Evolutionary conservation across 2,329 filamentous ascomycete species (phyloP).

Genomic region (Xylariaceae sp.): DNA sequence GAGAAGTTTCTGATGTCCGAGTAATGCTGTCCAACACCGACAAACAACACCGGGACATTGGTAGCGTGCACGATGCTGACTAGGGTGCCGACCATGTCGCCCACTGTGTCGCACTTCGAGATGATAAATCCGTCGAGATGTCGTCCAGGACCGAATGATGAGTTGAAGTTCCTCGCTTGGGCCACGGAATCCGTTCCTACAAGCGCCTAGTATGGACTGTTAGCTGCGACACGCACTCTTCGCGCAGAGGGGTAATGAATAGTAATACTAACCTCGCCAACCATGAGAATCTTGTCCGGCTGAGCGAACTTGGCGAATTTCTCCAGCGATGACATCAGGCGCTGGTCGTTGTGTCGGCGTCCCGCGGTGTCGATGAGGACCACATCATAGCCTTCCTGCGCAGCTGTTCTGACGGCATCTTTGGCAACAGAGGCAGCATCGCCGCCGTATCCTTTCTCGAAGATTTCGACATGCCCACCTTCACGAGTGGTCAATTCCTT

Average conservation of each 20-base stretch:
- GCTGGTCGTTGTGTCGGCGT: slow-evolving; percentile 87
- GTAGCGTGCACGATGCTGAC: slow-evolving; percentile 98
- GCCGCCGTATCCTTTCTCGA: slow-evolving; percentile 96
- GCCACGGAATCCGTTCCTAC: slow-evolving; percentile 94
- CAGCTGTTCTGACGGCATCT: slow-evolving; percentile 80
- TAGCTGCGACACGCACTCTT: slow-evolving; percentile 7
- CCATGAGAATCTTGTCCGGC: slow-evolving; percentile 98
- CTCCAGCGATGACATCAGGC: slow-evolving; percentile 92
- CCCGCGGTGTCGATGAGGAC: slow-evolving; percentile 96
- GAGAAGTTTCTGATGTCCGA: slow-evolving; percentile 63
- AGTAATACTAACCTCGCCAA: slow-evolving; percentile 52
- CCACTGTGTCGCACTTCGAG: slow-evolving; percentile 96
- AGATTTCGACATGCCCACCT: slow-evolving; percentile 80
- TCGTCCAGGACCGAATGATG: slow-evolving; percentile 75
- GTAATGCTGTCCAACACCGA: slow-evolving; percentile 69
- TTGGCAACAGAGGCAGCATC: slow-evolving; percentile 94
- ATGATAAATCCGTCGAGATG: slow-evolving; percentile 95
- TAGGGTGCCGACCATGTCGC: slow-evolving; percentile 95
- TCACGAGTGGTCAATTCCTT: slow-evolving; percentile 83
- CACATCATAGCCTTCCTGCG: slow-evolving; percentile 75
- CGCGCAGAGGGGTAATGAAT: neutral
- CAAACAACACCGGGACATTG: slow-evolving; percentile 89
- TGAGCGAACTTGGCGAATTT: slow-evolving; percentile 96
- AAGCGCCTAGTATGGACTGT: slow-evolving; percentile 53
- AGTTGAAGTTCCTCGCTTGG: slow-evolving; percentile 94